Conservation (phyloP, 352 stramenopile species). For the Hyaloperonospora brassicae region DNA sequence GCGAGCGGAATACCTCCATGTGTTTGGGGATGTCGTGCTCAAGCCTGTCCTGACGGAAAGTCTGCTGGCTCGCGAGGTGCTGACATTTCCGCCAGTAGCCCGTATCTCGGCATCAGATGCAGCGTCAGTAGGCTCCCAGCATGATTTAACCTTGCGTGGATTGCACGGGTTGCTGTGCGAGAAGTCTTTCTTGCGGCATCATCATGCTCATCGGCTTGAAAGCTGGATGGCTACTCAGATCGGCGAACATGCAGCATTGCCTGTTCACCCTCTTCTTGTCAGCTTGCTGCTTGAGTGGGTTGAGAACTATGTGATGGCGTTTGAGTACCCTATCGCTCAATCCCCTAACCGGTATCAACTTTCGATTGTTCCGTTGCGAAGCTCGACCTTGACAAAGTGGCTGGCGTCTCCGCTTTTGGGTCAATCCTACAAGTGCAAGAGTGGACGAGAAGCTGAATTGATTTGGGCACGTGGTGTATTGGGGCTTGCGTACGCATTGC, state of each 20-base stretch:
- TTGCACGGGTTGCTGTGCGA: constrained; percentile 51
- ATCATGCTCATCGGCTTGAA: constrained; percentile 46
- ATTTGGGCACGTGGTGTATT: constrained; percentile 34
- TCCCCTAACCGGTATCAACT: constrained; percentile 44
- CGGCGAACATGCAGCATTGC: constrained; percentile 30
- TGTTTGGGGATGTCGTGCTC: constrained; percentile 51
- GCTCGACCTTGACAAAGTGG: constrained; percentile 31
- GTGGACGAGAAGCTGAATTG: constrained; percentile 15
- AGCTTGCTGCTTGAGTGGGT: constrained; percentile 59
- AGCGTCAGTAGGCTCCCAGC: constrained; percentile 20
- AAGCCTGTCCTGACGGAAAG: constrained; percentile 65
- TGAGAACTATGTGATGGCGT: constrained; percentile 70
- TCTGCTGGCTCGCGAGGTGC: constrained; percentile 46
- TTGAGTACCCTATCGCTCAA: constrained; percentile 60
- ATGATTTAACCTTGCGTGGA: constrained; percentile 48
- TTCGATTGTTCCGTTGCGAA: constrained; percentile 50
- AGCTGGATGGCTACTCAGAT: constrained; percentile 43
- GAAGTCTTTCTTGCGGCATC: constrained; percentile 59
- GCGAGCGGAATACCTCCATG: constrained; percentile 48
- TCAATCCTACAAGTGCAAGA: constrained; percentile 4
- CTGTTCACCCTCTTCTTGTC: constrained; percentile 46
- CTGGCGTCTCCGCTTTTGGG: constrained; percentile 24
- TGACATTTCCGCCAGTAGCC: constrained; percentile 33
- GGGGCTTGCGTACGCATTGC: constrained; percentile 46
- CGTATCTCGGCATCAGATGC: constrained; percentile 28